phyloP scores from a whole-genome alignment of 306 rosid genomes.

The Luffa aegyptiaca region DNA sequence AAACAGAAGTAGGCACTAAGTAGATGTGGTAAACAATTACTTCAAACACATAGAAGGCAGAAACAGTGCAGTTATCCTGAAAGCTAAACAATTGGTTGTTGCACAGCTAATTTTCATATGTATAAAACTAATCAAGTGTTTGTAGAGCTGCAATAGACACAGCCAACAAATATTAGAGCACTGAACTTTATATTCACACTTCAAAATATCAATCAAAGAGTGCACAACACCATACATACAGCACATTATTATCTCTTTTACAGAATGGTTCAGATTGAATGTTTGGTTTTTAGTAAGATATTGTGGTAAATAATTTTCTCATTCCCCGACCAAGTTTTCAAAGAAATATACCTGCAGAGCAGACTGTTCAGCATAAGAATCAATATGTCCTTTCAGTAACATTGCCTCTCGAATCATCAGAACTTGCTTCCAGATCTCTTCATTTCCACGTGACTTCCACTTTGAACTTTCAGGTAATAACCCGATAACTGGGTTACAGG shows the following conservation, averaged over 20 bases:
- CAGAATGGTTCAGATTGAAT: background rate
- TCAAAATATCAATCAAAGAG: background rate
- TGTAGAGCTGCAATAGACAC: background rate
- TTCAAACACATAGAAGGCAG: background rate
- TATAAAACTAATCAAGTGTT: background rate
- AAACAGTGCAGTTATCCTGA: background rate
- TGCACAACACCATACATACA: background rate
- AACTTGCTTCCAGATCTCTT: slow-evolving; percentile 53
- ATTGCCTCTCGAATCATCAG: slow-evolving; percentile 50
- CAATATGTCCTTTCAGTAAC: slow-evolving; percentile 25
- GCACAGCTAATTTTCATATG: background rate
- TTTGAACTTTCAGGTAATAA: slow-evolving; percentile 40
- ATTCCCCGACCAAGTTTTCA: background rate
- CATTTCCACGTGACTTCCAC: slow-evolving; percentile 41
- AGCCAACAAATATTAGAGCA: background rate
- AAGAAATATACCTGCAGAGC: slow-evolving; percentile 49
- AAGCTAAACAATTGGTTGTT: background rate
- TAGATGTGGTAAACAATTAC: background rate
- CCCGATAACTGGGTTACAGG: slow-evolving; percentile 49
- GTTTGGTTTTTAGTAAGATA: background rate
- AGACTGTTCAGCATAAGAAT: slow-evolving; percentile 26
- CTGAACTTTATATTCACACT: background rate
- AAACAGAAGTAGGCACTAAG: background rate
- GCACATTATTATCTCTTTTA: background rate
- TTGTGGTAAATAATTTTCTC: background rate